Evolutionary conservation across 2,329 filamentous ascomycete species (phyloP).

Genomic region (Cryphonectria parasitica): DNA sequence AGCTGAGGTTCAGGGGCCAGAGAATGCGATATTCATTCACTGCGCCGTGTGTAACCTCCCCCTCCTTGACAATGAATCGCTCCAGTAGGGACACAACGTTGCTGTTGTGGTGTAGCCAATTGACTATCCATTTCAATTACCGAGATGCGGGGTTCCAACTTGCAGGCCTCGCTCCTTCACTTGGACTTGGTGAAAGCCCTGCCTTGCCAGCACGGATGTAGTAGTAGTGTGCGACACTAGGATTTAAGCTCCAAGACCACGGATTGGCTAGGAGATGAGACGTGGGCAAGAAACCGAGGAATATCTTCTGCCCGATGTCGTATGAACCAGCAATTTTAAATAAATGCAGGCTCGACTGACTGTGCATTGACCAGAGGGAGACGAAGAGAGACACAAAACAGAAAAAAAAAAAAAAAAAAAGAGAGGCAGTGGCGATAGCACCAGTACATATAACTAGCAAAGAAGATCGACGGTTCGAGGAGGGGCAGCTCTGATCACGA

Average conservation of each 20-base stretch:
- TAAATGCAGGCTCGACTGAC: not conserved
- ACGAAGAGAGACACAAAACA: too few relatives aligned
- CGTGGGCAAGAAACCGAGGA: not conserved
- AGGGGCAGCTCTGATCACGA: not conserved
- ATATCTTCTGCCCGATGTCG: not conserved
- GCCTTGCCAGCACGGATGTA: not conserved
- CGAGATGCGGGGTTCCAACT: constrained; percentile 2
- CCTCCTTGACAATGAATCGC: too few relatives aligned
- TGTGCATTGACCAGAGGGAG: not conserved
- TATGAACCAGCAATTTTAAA: not conserved
- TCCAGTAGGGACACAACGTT: too few relatives aligned
- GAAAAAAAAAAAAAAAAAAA: not conserved
- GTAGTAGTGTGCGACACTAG: not conserved
- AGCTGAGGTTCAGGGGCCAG: too few relatives aligned
- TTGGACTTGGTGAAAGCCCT: not conserved
- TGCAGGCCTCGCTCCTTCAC: too few relatives aligned
- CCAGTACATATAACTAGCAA: not conserved
- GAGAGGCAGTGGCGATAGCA: not conserved
- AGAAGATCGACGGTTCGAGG: not conserved
- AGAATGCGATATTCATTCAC: too few relatives aligned
- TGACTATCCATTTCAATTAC: not conserved
- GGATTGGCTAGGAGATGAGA: not conserved
- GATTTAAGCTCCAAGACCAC: not conserved
- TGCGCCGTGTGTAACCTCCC: too few relatives aligned
- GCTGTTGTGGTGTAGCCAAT: not conserved